These are phyloP conservation scores for Fagus sylvatica DNA, from an alignment of 306 rosid genomes.

Conservation along the genomic window DNA sequence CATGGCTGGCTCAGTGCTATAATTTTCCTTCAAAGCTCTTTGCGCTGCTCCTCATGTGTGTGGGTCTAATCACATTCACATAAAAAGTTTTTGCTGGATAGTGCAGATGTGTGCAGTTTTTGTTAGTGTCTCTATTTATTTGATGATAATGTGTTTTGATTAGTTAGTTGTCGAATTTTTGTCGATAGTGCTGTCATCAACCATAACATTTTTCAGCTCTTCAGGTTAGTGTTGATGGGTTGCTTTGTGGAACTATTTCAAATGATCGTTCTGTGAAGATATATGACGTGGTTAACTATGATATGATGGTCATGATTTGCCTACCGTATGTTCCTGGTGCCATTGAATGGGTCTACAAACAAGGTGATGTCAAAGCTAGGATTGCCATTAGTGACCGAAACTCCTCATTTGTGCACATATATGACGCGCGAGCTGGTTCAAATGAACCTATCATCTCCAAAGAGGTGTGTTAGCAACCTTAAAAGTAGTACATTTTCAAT, in stretches of 20 bases:
- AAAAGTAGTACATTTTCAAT: neutral
- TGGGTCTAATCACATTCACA: neutral
- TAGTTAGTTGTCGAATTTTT: constrained; percentile 4
- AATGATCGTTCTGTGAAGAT: constrained; percentile 81
- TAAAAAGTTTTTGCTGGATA: neutral
- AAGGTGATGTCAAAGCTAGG: constrained; percentile 91
- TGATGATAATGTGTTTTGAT: constrained; percentile 13
- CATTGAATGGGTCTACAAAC: constrained; percentile 95
- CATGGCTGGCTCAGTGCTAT: neutral
- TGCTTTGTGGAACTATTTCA: constrained; percentile 96
- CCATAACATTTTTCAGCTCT: constrained; percentile 64
- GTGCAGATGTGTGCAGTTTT: neutral
- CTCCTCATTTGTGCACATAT: constrained; percentile 80
- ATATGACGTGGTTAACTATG: constrained; percentile 93
- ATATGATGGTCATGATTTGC: constrained; percentile 99
- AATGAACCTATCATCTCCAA: constrained; percentile 80
- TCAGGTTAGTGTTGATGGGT: constrained; percentile 98
- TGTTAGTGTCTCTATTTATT: neutral
- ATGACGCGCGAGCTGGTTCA: constrained; percentile 85
- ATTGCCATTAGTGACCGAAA: constrained; percentile 80
- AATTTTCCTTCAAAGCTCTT: neutral
- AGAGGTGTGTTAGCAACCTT: constrained; percentile 54
- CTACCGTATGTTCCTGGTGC: constrained; percentile 80
- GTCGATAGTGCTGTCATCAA: constrained; percentile 43
- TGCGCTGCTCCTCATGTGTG: neutral